Evolutionary conservation across 768 basidiomycete species (phyloP).

Genomic region (Wakefieldia striispora): DNA sequence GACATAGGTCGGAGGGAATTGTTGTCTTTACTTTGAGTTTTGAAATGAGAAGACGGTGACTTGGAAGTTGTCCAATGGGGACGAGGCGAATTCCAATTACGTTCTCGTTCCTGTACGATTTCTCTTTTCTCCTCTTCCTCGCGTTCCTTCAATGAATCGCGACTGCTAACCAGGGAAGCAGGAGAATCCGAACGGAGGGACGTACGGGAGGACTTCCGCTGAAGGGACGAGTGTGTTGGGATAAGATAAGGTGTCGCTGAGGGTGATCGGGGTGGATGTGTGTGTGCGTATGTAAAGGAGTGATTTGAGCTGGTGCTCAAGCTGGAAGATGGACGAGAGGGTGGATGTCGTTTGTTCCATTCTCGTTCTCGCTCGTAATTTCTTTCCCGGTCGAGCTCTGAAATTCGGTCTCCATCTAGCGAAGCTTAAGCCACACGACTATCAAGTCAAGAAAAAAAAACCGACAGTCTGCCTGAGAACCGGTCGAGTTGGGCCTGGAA

Average conservation of each 20-base stretch:
- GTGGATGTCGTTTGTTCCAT: conserved; percentile 50
- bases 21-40: background rate
- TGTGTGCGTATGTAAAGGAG: conserved; percentile 35
- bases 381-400: conserved; percentile 43
- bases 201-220: conserved; percentile 34
- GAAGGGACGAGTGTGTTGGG: conserved; percentile 30
- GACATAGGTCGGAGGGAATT: conserved; percentile 16
- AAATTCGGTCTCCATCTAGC: conserved; percentile 45
- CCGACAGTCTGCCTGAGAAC: conserved; percentile 56
- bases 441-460: conserved; percentile 3
- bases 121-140: conserved; percentile 33
- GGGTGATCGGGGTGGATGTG: conserved; percentile 39
- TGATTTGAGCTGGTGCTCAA: conserved; percentile 36
- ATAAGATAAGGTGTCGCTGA: conserved; percentile 37
- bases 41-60: conserved; percentile 15
- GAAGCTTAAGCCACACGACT: background rate
- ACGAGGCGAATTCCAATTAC: conserved; percentile 70
- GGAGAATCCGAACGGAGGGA: conserved; percentile 44
- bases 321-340: conserved; percentile 44
- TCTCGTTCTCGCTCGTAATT: conserved; percentile 49
- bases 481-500: conserved; percentile 43
- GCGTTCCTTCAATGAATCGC: conserved; percentile 33
- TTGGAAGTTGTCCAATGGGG: conserved; percentile 47
- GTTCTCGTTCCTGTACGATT: conserved; percentile 51
- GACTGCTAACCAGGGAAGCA: conserved; percentile 35